phyloP scores from a whole-genome alignment of 1,139 yeast genomes.

The Yamadazyma pseudoaaseri region DNA sequence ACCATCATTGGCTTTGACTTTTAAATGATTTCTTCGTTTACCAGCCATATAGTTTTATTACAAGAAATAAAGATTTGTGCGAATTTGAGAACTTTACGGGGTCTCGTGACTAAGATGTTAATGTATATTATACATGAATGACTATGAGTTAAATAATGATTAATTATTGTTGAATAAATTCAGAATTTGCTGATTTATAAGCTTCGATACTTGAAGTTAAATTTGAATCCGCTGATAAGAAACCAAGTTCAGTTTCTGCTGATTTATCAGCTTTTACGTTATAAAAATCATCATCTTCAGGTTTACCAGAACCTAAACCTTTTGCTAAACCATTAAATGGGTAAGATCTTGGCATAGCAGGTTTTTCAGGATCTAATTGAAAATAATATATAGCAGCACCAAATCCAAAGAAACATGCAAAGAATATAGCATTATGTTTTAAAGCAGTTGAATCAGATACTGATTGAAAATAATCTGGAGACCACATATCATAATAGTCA shows the following conservation, averaged over 20 bases:
- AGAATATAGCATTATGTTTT: constrained; percentile 50
- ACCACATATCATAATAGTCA: constrained; percentile 81
- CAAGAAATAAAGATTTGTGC: background rate
- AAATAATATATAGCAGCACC: constrained; percentile 54
- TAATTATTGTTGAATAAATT: constrained; percentile 26
- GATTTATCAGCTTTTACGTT: constrained; percentile 42
- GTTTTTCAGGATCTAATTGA: constrained; percentile 69
- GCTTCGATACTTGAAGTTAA: constrained; percentile 29
- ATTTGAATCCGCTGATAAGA: constrained; percentile 33
- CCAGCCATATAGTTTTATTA: constrained; percentile 3
- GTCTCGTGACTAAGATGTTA: background rate
- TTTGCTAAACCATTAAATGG: constrained; percentile 75
- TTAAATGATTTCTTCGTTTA: constrained; percentile 13
- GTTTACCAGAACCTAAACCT: constrained; percentile 64
- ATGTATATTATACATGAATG: constrained; percentile 3
- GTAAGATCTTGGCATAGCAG: constrained; percentile 73
- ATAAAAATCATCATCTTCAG: constrained; percentile 45
- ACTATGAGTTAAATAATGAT: too few relatives aligned
- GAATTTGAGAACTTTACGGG: background rate
- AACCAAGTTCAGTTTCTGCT: constrained; percentile 41
- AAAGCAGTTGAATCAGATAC: constrained; percentile 65
- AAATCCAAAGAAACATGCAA: constrained; percentile 54
- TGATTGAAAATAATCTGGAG: constrained; percentile 71
- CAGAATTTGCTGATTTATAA: constrained; percentile 37
- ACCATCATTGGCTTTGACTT: background rate